These are phyloP conservation scores for Sequoia sempervirens DNA, from an alignment of 75 land plant genomes.

Conservation along the genomic window DNA sequence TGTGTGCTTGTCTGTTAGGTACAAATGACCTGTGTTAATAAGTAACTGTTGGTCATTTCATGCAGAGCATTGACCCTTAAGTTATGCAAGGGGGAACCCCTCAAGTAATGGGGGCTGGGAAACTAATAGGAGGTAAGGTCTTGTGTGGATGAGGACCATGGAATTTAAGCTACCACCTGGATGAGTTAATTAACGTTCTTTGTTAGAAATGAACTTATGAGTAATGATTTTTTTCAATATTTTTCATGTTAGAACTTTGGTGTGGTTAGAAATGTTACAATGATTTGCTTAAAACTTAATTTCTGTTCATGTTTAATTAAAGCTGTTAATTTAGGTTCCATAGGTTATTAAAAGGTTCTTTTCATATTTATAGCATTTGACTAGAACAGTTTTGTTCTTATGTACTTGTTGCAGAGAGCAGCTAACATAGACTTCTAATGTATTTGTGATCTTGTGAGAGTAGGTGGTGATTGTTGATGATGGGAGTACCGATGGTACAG, in stretches of 20 bases:
- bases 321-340: background rate
- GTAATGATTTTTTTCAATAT: background rate
- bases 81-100: too few relatives aligned
- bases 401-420: background rate
- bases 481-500: conserved; percentile 91
- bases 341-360: background rate
- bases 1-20: too few relatives aligned
- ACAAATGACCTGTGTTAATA: too few relatives aligned
- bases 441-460: conserved; percentile 3
- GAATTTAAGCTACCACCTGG: too few relatives aligned
- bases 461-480: conserved; percentile 96
- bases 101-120: too few relatives aligned
- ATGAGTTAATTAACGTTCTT: too few relatives aligned
- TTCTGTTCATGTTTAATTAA: background rate
- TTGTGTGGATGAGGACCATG: background rate
- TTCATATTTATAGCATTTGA: background rate
- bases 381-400: background rate
- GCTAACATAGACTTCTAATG: background rate
- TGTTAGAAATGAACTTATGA: background rate
- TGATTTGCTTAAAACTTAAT: background rate
- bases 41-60: too few relatives aligned
- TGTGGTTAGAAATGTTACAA: background rate
- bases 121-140: background rate
- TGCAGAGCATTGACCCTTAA: too few relatives aligned
- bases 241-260: background rate